Percentiles rank a stretch among this genome's conserved stretches.
Conservation (phyloP, 371 early-diverging fungal genomes). For the Actinomortierella wolfii region DNA sequence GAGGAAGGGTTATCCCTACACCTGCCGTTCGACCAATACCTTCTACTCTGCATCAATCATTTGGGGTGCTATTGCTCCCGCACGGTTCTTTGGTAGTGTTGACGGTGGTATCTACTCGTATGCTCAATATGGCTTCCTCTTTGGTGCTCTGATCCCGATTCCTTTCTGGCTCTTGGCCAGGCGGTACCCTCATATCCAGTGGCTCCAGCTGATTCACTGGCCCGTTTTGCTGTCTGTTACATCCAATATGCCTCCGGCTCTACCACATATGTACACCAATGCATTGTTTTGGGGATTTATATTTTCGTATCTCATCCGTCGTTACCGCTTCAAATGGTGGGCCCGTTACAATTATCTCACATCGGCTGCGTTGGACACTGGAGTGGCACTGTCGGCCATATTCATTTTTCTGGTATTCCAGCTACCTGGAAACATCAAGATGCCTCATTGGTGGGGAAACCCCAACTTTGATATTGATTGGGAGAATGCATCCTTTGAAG, state of each 20-base stretch:
- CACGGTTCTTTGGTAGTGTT: slow-evolving; percentile 64
- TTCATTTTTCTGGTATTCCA: slow-evolving; percentile 58
- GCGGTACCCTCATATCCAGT: slow-evolving; percentile 29
- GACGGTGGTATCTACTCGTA: slow-evolving; percentile 43
- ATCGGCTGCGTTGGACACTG: slow-evolving; percentile 77
- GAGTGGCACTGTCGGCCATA: slow-evolving; percentile 56
- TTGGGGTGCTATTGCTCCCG: slow-evolving; percentile 80
- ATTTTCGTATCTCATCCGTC: slow-evolving; percentile 64
- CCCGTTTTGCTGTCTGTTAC: slow-evolving; percentile 34
- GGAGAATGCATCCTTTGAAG: too few species aligned
- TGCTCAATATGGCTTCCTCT: slow-evolving; percentile 55
- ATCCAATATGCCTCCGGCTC: slow-evolving; percentile 37
- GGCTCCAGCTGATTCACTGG: slow-evolving; percentile 34
- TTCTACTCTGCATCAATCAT: too few species aligned
- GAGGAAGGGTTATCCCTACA: too few species aligned
- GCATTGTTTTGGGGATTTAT: slow-evolving; percentile 69
- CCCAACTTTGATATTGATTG: slow-evolving; percentile 3
- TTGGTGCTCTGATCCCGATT: slow-evolving; percentile 60
- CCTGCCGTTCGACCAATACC: too few species aligned
- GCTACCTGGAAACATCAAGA: slow-evolving; percentile 5
- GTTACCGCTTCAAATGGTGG: slow-evolving; percentile 71
- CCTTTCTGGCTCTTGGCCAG: slow-evolving; percentile 47
- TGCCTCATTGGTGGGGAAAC: slow-evolving; percentile 46
- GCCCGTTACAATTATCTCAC: slow-evolving; percentile 72
- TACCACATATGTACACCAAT: slow-evolving; percentile 52